Evolutionary conservation across 208 protist species (phyloP).

Genomic region (Trypanosoma boissoni): DNA sequence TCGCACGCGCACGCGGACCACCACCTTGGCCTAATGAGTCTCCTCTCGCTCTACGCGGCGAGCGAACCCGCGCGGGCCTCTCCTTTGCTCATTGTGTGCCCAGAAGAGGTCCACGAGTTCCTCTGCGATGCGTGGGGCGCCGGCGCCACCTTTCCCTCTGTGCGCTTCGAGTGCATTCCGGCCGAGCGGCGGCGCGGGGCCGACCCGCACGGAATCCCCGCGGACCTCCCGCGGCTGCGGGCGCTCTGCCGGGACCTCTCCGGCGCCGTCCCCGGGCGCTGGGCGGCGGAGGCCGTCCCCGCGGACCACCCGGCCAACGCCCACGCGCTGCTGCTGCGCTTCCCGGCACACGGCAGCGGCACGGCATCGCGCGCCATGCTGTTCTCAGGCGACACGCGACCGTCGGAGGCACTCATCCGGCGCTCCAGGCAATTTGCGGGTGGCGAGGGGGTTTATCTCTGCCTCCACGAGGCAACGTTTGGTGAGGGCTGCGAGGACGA

Average conservation of each 20-base stretch:
- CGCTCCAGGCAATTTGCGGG: conserved; percentile 43
- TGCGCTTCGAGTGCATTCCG: conserved; percentile 61
- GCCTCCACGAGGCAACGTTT: conserved; percentile 94
- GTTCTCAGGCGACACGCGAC: conserved; percentile 92
- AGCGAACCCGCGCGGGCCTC: neutral
- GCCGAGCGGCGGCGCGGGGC: conserved; percentile 3
- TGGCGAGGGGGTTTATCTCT: conserved; percentile 49
- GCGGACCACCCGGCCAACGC: conserved; percentile 87
- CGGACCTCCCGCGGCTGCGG: conserved; percentile 15
- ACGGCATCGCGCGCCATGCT: conserved; percentile 49
- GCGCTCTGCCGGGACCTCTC: conserved; percentile 9
- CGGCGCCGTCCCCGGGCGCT: conserved; percentile 16
- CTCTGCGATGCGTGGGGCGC: conserved; percentile 49
- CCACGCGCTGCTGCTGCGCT: conserved; percentile 80
- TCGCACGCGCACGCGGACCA: conserved; percentile 90
- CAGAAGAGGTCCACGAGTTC: conserved; percentile 69
- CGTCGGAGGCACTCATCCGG: conserved; percentile 62
- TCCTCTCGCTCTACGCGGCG: conserved; percentile 57
- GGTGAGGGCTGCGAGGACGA: conserved; percentile 80
- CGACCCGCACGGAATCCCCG: neutral
- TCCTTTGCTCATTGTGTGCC: conserved; percentile 64
- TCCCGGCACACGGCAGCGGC: conserved; percentile 28
- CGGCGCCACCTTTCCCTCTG: conserved; percentile 32
- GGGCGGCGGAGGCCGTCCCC: conserved; percentile 68
- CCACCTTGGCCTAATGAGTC: conserved; percentile 73